Evolutionary conservation across 176 grass and related monocot species (phyloP).

Genomic region (Rhynchospora pubera): DNA sequence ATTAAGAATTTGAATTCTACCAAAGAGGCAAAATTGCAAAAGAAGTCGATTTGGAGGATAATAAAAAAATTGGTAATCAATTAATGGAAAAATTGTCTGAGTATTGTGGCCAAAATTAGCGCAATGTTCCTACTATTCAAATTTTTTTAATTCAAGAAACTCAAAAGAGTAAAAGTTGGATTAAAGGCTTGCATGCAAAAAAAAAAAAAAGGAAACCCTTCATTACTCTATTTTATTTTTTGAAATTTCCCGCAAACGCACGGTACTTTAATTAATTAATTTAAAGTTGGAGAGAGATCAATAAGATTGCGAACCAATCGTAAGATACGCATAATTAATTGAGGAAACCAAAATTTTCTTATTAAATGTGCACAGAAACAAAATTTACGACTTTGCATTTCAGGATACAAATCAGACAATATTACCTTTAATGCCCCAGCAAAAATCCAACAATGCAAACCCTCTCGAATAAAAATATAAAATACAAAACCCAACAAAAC

Average conservation of each 20-base stretch:
- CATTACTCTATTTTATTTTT: too few relatives aligned
- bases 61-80: background rate
- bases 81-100: background rate
- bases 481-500: slow-evolving; percentile 14
- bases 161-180: background rate
- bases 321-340: background rate
- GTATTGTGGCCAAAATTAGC: background rate
- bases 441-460: slow-evolving; percentile 8
- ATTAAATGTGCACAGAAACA: background rate
- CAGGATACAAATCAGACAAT: slow-evolving; percentile 2
- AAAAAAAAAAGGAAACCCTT: background rate
- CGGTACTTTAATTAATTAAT: too few relatives aligned
- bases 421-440: background rate
- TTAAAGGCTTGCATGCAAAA: too few relatives aligned
- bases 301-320: background rate
- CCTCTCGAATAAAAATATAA: background rate
- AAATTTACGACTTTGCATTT: background rate
- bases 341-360: background rate
- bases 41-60: background rate
- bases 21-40: background rate
- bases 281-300: too few relatives aligned
- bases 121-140: background rate
- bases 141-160: background rate
- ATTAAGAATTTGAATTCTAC: slow-evolving; percentile 14
- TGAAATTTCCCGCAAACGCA: background rate